These are phyloP conservation scores for Hysterium pulicare DNA, from an alignment of 2,329 filamentous ascomycete species.

Conservation along the genomic window DNA sequence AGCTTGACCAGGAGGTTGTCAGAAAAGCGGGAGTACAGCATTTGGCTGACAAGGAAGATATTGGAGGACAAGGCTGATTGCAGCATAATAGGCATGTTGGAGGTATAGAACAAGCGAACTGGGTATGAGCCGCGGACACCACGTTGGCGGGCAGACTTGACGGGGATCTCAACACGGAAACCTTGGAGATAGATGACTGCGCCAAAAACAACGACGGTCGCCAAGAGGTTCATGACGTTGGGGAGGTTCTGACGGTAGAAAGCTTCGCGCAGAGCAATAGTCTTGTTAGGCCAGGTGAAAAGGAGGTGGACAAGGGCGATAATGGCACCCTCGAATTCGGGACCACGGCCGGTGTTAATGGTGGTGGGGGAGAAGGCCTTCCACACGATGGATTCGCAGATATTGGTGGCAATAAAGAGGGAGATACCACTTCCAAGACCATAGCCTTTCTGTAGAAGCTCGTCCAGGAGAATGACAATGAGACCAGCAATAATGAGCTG, in stretches of 20 bases:
- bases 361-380: conserved; percentile 99
- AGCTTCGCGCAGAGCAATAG: conserved; percentile 93
- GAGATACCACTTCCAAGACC: conserved; percentile 98
- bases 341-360: conserved; percentile 98
- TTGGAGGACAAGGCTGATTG: conserved; percentile 98
- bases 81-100: conserved; percentile 99
- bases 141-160: conserved; percentile 99
- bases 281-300: conserved; percentile 99
- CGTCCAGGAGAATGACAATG: conserved; percentile 98
- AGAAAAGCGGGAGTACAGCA: conserved; percentile 98
- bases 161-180: conserved; percentile 99
- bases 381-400: conserved; percentile 99
- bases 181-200: conserved; percentile 99
- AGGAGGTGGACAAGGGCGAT: conserved; percentile 97
- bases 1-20: conserved; percentile 98
- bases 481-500: conserved; percentile 96
- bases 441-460: conserved; percentile 99
- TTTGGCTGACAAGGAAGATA: conserved; percentile 98
- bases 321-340: conserved; percentile 97
- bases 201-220: conserved; percentile 89
- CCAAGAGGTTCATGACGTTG: conserved; percentile 98
- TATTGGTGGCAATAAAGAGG: conserved; percentile 99
- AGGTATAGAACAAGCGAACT: conserved; percentile 98
- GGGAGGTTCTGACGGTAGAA: conserved; percentile 99
- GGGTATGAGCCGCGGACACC: conserved; percentile 98